These are phyloP conservation scores for Auricularia cornea DNA, from an alignment of 768 basidiomycete genomes.

Conservation along the genomic window DNA sequence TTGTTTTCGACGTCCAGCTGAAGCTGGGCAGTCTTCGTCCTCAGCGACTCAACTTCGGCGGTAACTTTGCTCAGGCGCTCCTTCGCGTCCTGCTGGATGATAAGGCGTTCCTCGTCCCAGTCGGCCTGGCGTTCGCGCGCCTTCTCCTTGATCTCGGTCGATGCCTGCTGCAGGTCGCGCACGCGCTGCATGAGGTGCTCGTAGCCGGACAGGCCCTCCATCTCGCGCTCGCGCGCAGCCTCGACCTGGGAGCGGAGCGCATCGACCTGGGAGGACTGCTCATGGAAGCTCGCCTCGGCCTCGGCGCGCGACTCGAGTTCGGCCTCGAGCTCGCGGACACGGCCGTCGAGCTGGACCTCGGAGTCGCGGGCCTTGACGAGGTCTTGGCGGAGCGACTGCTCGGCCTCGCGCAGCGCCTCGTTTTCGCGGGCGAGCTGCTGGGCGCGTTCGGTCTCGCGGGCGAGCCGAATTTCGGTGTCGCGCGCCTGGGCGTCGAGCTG, in stretches of 20 bases:
- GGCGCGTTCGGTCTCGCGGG: not conserved
- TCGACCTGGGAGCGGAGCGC: not conserved
- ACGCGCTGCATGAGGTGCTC: not conserved
- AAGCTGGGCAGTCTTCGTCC: not conserved
- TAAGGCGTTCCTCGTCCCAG: conserved; percentile 1
- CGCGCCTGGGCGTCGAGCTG: not conserved
- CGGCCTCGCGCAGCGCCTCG: not conserved
- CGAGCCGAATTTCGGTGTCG: not conserved
- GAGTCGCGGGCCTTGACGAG: not conserved
- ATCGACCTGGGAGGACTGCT: conserved; percentile 45
- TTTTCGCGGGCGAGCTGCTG: not conserved
- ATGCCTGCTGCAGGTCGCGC: not conserved
- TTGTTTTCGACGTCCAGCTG: conserved; percentile 26
- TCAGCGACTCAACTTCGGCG: not conserved
- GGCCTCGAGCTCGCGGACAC: conserved; percentile 20
- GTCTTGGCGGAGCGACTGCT: not conserved
- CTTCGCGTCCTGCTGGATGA: not conserved
- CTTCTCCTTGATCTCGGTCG: not conserved
- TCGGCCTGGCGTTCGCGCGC: not conserved
- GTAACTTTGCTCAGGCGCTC: not conserved
- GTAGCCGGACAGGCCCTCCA: not conserved
- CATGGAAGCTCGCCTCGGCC: conserved; percentile 19
- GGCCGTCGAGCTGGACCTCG: not conserved
- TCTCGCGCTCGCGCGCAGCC: not conserved
- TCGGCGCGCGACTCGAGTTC: conserved; percentile 39